These are phyloP conservation scores for Ogataea nonfermentans DNA, from an alignment of 805 yeast genomes.

Conservation along the genomic window DNA sequence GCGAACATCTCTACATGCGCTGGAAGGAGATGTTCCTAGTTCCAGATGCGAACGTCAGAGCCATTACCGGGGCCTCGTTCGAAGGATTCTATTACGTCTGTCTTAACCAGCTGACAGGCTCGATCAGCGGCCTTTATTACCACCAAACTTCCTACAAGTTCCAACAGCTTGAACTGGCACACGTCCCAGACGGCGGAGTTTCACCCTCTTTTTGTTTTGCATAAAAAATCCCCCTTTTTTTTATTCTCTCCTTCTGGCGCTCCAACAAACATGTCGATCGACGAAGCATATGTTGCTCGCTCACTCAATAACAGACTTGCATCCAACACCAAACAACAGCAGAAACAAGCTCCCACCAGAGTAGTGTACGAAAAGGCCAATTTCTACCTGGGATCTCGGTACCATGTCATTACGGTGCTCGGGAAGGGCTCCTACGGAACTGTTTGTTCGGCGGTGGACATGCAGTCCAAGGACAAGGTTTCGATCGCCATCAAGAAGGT, in stretches of 20 bases:
- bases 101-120: constrained; percentile 73
- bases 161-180: constrained; percentile 69
- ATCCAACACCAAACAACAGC: constrained; percentile 15
- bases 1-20: constrained; percentile 73
- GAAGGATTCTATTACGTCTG: constrained; percentile 92
- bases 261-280: constrained; percentile 12
- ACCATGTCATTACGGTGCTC: constrained; percentile 53
- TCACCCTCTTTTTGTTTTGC: constrained; percentile 32
- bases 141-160: constrained; percentile 75
- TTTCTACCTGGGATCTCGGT: constrained; percentile 62
- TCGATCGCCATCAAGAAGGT: constrained; percentile 79
- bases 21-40: constrained; percentile 91
- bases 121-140: constrained; percentile 77
- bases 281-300: constrained; percentile 16
- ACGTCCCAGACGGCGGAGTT: constrained; percentile 50
- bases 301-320: constrained; percentile 15
- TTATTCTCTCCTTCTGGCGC: constrained; percentile 15
- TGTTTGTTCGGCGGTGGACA: constrained; percentile 72
- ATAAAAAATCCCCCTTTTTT: constrained; percentile 10
- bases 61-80: constrained; percentile 72
- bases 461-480: constrained; percentile 36
- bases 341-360: constrained; percentile 14
- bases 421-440: constrained; percentile 89
- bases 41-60: constrained; percentile 70
- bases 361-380: constrained; percentile 50